Percentiles rank a stretch among this genome's conserved stretches.
phyloP scores from a whole-genome alignment of 2,329 filamentous ascomycete species.

The Hymenoscyphus scutula region DNA sequence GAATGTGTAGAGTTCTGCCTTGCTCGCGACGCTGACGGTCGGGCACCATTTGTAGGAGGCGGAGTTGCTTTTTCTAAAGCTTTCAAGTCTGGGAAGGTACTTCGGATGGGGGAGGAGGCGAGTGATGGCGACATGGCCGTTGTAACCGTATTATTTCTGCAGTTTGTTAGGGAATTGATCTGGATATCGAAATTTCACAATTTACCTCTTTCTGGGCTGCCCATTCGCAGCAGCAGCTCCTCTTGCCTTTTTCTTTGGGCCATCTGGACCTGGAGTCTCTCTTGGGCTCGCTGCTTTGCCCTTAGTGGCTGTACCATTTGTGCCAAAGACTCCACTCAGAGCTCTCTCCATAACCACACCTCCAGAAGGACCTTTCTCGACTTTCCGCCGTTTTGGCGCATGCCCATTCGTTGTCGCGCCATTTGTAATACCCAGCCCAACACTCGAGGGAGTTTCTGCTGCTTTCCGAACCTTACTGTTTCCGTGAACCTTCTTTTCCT shows the following conservation, averaged over 20 bases:
- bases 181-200: constrained; percentile 19
- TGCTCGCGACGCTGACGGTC: constrained; percentile 67
- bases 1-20: constrained; percentile 72
- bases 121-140: constrained; percentile 65
- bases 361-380: constrained; percentile 62
- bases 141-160: constrained; percentile 46
- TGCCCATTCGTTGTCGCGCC: constrained; percentile 49
- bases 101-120: constrained; percentile 72
- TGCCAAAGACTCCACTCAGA: constrained; percentile 57
- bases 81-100: constrained; percentile 62
- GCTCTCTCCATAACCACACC: constrained; percentile 62
- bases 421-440: constrained; percentile 66
- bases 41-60: constrained; percentile 51
- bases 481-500: constrained; percentile 61
- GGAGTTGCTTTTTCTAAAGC: constrained; percentile 56
- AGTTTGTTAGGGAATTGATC: constrained; percentile 21
- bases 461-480: constrained; percentile 63
- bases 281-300: constrained; percentile 62
- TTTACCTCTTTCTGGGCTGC: constrained; percentile 76
- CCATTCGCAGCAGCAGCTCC: constrained; percentile 62
- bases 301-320: constrained; percentile 49
- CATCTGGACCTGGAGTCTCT: constrained; percentile 65
- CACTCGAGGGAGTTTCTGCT: constrained; percentile 48
- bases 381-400: constrained; percentile 74
- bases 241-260: constrained; percentile 68